Conservation (phyloP, 1,284 basidiomycete genomes). For the Ceratobasidium papillatum region DNA sequence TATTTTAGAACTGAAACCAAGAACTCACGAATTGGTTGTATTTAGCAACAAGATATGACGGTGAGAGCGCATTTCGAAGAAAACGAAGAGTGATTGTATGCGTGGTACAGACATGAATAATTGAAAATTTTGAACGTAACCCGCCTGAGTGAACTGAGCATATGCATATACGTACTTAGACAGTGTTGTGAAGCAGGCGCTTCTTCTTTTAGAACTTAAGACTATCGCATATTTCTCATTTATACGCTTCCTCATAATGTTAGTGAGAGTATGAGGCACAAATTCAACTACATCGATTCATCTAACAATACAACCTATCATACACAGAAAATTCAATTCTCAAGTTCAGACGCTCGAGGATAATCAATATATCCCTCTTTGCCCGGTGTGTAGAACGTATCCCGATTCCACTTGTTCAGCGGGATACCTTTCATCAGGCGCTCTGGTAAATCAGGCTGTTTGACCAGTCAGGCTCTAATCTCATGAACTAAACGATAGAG, state of each 20-base stretch:
- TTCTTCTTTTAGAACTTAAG: too few species aligned
- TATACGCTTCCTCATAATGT: too few species aligned
- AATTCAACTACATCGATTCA: too few species aligned
- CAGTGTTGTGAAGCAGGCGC: too few species aligned
- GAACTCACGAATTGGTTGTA: neutral
- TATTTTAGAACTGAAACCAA: neutral
- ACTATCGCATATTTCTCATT: too few species aligned
- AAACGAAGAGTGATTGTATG: neutral
- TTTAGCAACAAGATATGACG: neutral
- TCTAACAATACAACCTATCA: too few species aligned
- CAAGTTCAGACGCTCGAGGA: constrained; percentile 40
- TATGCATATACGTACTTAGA: too few species aligned
- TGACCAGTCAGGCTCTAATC: neutral
- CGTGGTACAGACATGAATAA: too few species aligned
- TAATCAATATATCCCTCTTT: constrained; percentile 48
- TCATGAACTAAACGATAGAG: neutral
- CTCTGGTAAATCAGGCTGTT: constrained; percentile 55
- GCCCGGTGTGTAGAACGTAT: constrained; percentile 49
- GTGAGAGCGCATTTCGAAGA: neutral
- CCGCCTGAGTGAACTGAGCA: too few species aligned
- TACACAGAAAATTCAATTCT: too few species aligned
- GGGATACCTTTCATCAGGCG: constrained; percentile 51
- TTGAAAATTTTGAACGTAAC: too few species aligned
- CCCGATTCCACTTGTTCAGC: constrained; percentile 51
- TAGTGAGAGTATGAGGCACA: too few species aligned